A percentile compares a stretch with the other conserved stretches of the same genome.
These are phyloP conservation scores for Solanum lignicaule DNA, from an alignment of 257 asterid species.

Conservation along the genomic window DNA sequence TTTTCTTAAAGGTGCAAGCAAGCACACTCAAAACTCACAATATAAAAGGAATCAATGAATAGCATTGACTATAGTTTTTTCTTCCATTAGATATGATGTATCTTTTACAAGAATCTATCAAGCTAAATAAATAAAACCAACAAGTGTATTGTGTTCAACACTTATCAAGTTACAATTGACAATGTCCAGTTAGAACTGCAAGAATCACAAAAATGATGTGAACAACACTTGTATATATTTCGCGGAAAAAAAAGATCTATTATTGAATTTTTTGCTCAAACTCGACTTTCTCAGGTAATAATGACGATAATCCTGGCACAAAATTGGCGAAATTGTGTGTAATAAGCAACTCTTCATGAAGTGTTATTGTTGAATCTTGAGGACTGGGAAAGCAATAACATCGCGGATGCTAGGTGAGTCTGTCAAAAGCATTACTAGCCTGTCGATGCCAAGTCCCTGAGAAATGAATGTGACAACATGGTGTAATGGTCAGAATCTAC, in stretches of 20 bases:
- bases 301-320: not conserved
- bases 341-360: not conserved
- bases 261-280: not conserved
- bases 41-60: not conserved
- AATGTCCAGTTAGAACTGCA: not conserved
- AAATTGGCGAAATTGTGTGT: not conserved
- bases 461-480: not conserved
- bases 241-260: not conserved
- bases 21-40: not conserved
- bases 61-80: not conserved
- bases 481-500: not conserved
- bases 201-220: not conserved
- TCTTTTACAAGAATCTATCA: not conserved
- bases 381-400: slow-evolving; percentile 89
- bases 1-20: not conserved
- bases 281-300: not conserved
- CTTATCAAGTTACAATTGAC: not conserved
- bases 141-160: not conserved
- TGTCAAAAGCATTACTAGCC: slow-evolving; percentile 86
- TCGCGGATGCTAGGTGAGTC: slow-evolving; percentile 82
- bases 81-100: not conserved
- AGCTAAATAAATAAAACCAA: not conserved
- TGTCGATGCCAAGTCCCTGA: slow-evolving; percentile 96
- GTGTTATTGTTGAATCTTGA: slow-evolving; percentile 49
- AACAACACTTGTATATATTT: not conserved